Evolutionary conservation across 345 rosid genomes (phyloP), one percentile per base, ranked within the genome.

Genomic region (Lepidium sativum): DNA sequence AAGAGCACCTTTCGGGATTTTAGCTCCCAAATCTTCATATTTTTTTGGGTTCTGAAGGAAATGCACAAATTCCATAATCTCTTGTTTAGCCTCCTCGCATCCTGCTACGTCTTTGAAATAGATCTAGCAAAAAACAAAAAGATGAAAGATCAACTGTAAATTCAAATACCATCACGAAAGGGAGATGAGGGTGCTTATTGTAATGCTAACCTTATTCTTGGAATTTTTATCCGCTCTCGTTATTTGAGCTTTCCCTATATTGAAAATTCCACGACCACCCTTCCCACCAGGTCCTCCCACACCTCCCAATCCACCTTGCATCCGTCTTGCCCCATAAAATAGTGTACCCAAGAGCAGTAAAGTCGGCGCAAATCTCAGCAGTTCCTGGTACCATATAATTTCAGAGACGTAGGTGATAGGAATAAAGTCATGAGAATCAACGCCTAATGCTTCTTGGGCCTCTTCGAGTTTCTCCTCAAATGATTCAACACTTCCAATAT

Each of bases 61-160:
- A 75, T 92, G 99, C 69, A 92, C 99, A 67, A 92, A 86, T 65
- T 87, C 99, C 96, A 92, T 87, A 51, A 89, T 86, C 73, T 92
- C 99, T 81, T 86, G 96, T 72, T 92, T 92, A 33, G 99, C 97
- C 79, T 92, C 97, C 72, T 90, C 99, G 27, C 99, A 92, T 15
- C 99, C 99, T 20, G 96, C 99, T 21, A 92, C 99, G 39, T 89
- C 98, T 77, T 87, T 92, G 62, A 92, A 89, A 74, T 73, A 84
- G 40, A 92, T 83, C 96, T 92, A 77, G 21, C 40, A 11, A 55
- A 25, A 38, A 53, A n/a, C 60, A 63, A 60, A 6, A 31, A 59
- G 42, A 2, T 3, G 43, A 23, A 40, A 42, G 0, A 49, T 43
- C 39, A 55, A 8, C 8, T 27, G 14, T 29, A 37, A 38, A 33